These are phyloP conservation scores for Tanacetum coccineum DNA, from an alignment of 129 eudicot genomes.

Conservation along the genomic window DNA sequence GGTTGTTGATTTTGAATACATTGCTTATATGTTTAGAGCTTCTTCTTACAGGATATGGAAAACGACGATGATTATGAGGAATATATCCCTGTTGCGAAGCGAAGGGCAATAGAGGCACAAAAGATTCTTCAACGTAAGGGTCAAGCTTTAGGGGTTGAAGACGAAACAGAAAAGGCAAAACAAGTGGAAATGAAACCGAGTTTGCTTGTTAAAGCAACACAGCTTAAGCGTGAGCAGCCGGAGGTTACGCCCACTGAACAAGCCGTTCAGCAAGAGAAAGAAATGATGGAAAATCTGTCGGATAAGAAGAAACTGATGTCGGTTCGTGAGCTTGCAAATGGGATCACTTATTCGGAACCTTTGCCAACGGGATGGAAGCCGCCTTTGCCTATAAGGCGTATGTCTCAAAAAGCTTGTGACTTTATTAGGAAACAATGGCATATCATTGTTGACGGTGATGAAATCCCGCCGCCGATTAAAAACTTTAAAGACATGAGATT, in stretches of 20 bases:
- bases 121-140: constrained; percentile 72
- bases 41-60: constrained; percentile 44
- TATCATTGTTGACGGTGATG: constrained; percentile 83
- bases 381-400: constrained; percentile 50
- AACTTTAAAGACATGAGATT: constrained; percentile 76
- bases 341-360: constrained; percentile 68
- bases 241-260: constrained; percentile 70
- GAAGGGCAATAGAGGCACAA: constrained; percentile 75
- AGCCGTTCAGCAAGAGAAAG: constrained; percentile 63
- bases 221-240: constrained; percentile 68
- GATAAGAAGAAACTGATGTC: constrained; percentile 65
- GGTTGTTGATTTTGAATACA: constrained; percentile 2
- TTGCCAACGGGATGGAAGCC: constrained; percentile 79
- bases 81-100: constrained; percentile 72
- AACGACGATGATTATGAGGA: constrained; percentile 59
- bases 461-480: constrained; percentile 73
- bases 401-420: constrained; percentile 58
- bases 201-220: constrained; percentile 68
- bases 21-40: constrained; percentile 13
- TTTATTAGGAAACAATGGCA: constrained; percentile 67
- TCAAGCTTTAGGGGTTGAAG: constrained; percentile 40
- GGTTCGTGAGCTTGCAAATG: constrained; percentile 75
- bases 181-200: constrained; percentile 66
- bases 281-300: constrained; percentile 70
- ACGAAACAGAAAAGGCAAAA: constrained; percentile 50